These are phyloP conservation scores for Clausena lansium DNA, from an alignment of 345 rosid species.

Conservation along the genomic window DNA sequence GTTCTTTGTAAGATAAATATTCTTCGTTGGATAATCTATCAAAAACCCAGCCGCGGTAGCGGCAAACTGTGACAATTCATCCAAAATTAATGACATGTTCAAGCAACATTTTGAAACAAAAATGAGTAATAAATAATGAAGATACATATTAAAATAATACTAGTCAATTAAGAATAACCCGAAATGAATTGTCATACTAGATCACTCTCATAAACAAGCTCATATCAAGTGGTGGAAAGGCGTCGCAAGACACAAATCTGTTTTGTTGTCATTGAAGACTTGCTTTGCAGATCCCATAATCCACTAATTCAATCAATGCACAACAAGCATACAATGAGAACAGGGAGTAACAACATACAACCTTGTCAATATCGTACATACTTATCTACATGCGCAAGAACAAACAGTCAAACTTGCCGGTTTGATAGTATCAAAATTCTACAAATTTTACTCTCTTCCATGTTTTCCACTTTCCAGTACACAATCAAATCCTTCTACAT, in stretches of 20 bases:
- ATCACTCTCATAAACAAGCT: too few species aligned
- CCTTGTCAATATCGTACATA: neutral
- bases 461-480: neutral
- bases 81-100: too few species aligned
- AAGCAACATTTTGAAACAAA: too few species aligned
- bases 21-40: too few species aligned
- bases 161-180: too few species aligned
- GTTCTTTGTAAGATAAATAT: too few species aligned
- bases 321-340: conserved; percentile 4
- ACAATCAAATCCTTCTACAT: neutral
- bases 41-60: too few species aligned
- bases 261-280: conserved; percentile 53
- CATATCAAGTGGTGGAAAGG: conserved; percentile 60
- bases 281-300: conserved; percentile 76
- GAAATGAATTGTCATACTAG: too few species aligned
- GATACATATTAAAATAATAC: too few species aligned
- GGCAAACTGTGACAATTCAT: too few species aligned
- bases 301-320: conserved; percentile 51
- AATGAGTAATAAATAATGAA: too few species aligned
- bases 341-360: neutral
- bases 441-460: neutral
- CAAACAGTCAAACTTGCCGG: neutral
- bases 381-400: neutral
- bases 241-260: conserved; percentile 80
- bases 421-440: neutral